Percentiles rank a stretch among this genome's conserved stretches.
These are phyloP conservation scores for Dryadomyces quercivorus DNA, from an alignment of 2,329 filamentous ascomycete species.

Conservation along the genomic window DNA sequence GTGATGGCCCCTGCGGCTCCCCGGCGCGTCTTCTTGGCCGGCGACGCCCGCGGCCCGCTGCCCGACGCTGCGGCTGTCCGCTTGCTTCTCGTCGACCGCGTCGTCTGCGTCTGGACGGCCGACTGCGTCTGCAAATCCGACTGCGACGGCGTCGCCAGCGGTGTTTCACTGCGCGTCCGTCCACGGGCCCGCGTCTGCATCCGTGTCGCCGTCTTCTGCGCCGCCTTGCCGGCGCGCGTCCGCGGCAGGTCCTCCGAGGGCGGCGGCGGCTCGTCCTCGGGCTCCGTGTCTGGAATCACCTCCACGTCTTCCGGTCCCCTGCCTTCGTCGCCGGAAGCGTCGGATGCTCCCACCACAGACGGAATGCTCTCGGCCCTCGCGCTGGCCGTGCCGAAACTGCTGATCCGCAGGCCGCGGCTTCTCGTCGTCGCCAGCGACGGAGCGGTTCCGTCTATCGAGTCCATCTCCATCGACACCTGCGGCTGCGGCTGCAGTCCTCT, in stretches of 20 bases:
- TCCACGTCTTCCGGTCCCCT: background rate
- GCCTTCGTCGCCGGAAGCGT: background rate
- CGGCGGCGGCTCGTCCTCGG: conserved; percentile 9
- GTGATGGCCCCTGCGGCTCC: background rate
- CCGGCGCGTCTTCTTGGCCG: conserved; percentile 6
- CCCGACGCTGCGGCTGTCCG: background rate
- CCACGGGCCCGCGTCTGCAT: conserved; percentile 10
- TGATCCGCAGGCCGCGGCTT: too few species aligned
- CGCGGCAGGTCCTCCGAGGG: conserved; percentile 11
- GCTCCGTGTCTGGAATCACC: conserved; percentile 11
- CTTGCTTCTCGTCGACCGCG: background rate
- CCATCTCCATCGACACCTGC: conserved; percentile 2
- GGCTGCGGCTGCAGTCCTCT: background rate
- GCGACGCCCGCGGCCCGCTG: background rate
- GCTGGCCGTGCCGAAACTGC: too few species aligned
- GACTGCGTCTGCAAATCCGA: conserved; percentile 15
- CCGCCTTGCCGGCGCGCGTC: conserved; percentile 21
- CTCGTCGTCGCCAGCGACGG: conserved; percentile 10
- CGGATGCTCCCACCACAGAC: background rate
- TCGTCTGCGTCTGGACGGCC: background rate
- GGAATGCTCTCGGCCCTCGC: too few species aligned
- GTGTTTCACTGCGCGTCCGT: conserved; percentile 7
- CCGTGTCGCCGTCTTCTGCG: conserved; percentile 16
- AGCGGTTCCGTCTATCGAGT: conserved; percentile 16
- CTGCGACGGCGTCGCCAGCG: conserved; percentile 13